Percentiles rank a stretch among this genome's conserved stretches.
Conservation (phyloP, 176 grass and related monocot species). For the Raddia distichophylla region DNA sequence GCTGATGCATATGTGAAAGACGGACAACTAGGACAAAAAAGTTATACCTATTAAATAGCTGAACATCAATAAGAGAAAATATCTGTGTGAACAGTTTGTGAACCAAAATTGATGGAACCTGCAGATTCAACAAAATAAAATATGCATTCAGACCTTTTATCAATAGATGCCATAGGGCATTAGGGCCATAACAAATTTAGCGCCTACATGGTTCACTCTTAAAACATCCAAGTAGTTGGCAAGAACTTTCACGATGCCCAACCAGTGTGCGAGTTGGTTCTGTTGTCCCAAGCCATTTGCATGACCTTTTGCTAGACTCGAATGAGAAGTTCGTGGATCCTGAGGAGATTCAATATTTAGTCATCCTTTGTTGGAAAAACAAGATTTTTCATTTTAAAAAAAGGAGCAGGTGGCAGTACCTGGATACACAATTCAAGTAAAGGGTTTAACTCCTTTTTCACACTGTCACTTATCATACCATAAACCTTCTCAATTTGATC, state of each 20-base stretch:
- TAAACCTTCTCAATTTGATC: slow-evolving; percentile 90
- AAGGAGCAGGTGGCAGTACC: slow-evolving; percentile 48
- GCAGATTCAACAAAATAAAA: slow-evolving; percentile 43
- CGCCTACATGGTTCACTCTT: slow-evolving; percentile 68
- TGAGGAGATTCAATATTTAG: slow-evolving; percentile 44
- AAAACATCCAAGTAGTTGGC: slow-evolving; percentile 59
- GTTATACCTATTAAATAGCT: slow-evolving; percentile 88
- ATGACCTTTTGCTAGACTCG: slow-evolving; percentile 51
- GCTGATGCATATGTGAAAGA: slow-evolving; percentile 36
- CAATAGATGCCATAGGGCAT: slow-evolving; percentile 27
- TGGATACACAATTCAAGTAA: slow-evolving; percentile 83
- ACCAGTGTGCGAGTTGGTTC: slow-evolving; percentile 65
- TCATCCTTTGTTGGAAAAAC: slow-evolving; percentile 3
- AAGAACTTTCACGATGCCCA: slow-evolving; percentile 60
- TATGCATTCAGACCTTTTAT: slow-evolving; percentile 24
- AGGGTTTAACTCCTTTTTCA: slow-evolving; percentile 85
- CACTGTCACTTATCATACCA: slow-evolving; percentile 74
- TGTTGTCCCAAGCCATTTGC: slow-evolving; percentile 56
- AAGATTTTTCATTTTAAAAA: slow-evolving; percentile 16
- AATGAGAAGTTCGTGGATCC: slow-evolving; percentile 70
- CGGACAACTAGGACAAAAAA: slow-evolving; percentile 19
- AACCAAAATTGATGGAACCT: slow-evolving; percentile 82
- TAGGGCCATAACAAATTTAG: slow-evolving; percentile 10
- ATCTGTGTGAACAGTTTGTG: slow-evolving; percentile 82
- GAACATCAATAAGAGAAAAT: slow-evolving; percentile 81